These are phyloP conservation scores for Acacia concinna DNA, from an alignment of 331 rosid species.

Conservation along the genomic window DNA sequence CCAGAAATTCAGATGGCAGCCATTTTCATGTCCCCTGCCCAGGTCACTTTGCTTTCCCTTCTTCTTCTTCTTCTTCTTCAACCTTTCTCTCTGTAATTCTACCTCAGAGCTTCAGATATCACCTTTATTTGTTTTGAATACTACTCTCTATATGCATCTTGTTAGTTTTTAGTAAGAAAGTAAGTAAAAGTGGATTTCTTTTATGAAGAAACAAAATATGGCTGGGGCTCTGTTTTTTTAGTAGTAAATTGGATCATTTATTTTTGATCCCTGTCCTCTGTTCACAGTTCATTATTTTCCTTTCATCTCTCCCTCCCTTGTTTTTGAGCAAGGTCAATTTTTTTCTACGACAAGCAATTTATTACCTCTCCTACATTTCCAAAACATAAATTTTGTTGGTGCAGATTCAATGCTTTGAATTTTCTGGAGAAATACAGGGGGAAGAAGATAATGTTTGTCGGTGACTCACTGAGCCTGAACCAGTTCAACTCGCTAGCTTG, in stretches of 20 bases:
- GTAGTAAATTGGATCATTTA: no score
- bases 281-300: background rate
- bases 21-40: conserved; percentile 70
- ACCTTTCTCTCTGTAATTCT: background rate
- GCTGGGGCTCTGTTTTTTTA: background rate
- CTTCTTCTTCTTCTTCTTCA: background rate
- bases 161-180: background rate
- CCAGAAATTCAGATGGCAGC: conserved; percentile 81
- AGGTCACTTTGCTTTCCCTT: conserved; percentile 41
- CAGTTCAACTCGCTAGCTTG: conserved; percentile 87
- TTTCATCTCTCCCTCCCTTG: background rate
- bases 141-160: background rate
- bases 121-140: background rate
- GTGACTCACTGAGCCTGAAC: conserved; percentile 86
- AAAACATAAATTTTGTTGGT: background rate
- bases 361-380: no score
- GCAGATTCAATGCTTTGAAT: conserved; percentile 75
- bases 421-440: conserved; percentile 72
- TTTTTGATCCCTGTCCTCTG: background rate
- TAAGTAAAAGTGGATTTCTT: background rate
- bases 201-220: background rate
- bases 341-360: background rate
- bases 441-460: conserved; percentile 94
- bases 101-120: background rate
- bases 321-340: no score